Base-by-base conservation (phyloP, 306 rosid genomes). In the Rubus parviflorus region DNA sequence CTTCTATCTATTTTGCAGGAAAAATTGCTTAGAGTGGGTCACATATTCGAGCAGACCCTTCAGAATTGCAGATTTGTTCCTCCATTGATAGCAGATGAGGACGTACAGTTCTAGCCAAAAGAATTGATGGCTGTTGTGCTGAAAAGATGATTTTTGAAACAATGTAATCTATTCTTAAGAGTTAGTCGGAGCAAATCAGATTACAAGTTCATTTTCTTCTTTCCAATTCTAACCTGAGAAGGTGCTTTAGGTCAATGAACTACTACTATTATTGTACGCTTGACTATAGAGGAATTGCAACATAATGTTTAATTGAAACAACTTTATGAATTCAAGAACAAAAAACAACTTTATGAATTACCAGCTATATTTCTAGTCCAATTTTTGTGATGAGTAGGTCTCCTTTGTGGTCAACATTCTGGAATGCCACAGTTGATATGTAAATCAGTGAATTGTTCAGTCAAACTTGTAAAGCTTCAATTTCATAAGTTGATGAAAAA, bases 41-140 rank as follows among this genome's bases (percentile, higher is more conserved):
- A 95, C 79, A 87, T 95, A 79, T 95, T 92, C 73, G 97, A 95
- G 91, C 97, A 92, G 88, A 90, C 97, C 46, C 94, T 95, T 72
- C 84, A 83, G 70, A 81, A 87, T 67, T 70, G 79, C 79, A 91
- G 84, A 81, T 95, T 92, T 75, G 92, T 92, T 76, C 99, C 99
- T 60, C 99, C 99, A 56, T 61, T 92, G 37, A 75, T 89, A 77
- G 83, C 86, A 4, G 86, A 90, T 30, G 87, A 81, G 49, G 47
- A 80, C 74, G 15, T 81, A 72, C 61, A 84, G 47, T 61, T 48
- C 71, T 74, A 80, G 69, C 75, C 19, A 37, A 22, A 53, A 3
- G n/a, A 51, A n/a, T 52, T 13, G 41, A 64, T 73, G 35, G 23
- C 25, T 53, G 38, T 14, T 16, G 38, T 60, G 81, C 14, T 30